Evolutionary conservation across 768 basidiomycete species (phyloP), one percentile per base, ranked within the genome.

Genomic region (Lactifluus pinguis): DNA sequence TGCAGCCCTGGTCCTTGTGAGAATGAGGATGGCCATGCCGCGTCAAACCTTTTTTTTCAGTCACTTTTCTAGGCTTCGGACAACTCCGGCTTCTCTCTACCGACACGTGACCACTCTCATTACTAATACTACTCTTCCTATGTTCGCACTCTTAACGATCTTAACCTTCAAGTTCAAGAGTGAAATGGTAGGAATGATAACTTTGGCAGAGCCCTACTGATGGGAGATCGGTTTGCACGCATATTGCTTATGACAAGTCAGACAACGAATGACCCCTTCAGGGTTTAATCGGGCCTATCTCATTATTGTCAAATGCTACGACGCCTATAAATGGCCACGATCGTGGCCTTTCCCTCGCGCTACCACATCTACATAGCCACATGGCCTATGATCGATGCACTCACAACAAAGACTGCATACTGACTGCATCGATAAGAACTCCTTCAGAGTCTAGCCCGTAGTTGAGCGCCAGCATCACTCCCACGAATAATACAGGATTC

Each of bases 241-340:
- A 39, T 21, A n/a, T 14, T 51, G 36, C 49, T 39, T 52, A 34
- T 21, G 25, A 9, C 4, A 29, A 29, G 15, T 58, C 61, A 57
- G 56, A 62, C 61, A 39, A 38, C 9, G 14, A 58, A 58, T 58
- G 61, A 62, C 61, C 61, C 61, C 61, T 58, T 62, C 57, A 62
- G 61, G 61, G 61, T 48, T 42, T 49, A 34, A 15, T 53, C 42
- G 41, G 38, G 30, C 39, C 48, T 34, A 25, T 4, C 25, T 19
- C 45, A 21, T 19, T 41, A 13, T 19, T 41, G 9, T 30, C 25
- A 29, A 21, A 6, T 45, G 39, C 55, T 52, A 61, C 38, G 32
- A 17, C 25, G 25, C 25, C 25, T 25, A 25, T 25, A 2, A 25
- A 25, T 2, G 25, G 25, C 25, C 25, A 25, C 25, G 25, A 25